A percentile compares a stretch with the other conserved stretches of the same genome.
Conservation (phyloP, 2,329 filamentous ascomycete species). For the Blumeria hordei region DNA sequence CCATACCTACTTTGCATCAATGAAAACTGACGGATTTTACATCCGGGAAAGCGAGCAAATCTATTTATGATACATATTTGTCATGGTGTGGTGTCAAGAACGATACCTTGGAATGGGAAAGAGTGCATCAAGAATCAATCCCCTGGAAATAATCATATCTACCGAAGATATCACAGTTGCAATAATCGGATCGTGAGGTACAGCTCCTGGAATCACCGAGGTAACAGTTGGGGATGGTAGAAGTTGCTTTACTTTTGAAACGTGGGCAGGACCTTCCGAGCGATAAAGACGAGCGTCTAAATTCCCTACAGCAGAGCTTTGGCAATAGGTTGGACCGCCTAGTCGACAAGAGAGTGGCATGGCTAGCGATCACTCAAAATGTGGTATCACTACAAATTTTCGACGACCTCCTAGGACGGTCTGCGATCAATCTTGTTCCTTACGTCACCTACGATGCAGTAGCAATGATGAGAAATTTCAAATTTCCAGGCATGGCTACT, state of each 20-base stretch:
- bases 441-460: neutral
- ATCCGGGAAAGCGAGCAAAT: neutral
- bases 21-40: neutral
- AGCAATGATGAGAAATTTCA: neutral
- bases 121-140: neutral
- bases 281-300: neutral
- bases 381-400: neutral
- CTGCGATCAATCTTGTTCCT: neutral
- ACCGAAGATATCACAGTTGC: neutral
- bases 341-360: neutral
- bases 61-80: neutral
- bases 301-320: neutral
- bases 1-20: neutral
- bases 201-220: neutral
- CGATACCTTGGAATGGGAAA: neutral
- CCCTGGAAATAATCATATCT: neutral
- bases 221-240: neutral
- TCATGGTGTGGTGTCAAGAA: neutral
- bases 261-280: neutral
- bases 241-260: neutral
- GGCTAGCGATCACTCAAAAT: neutral
- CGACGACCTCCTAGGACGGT: neutral
- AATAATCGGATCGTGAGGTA: neutral
- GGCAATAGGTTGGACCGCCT: neutral
- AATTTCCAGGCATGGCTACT: neutral